Evolutionary conservation across 2,329 filamentous ascomycete species (phyloP).

Genomic region (Paecilomyces sp.): DNA sequence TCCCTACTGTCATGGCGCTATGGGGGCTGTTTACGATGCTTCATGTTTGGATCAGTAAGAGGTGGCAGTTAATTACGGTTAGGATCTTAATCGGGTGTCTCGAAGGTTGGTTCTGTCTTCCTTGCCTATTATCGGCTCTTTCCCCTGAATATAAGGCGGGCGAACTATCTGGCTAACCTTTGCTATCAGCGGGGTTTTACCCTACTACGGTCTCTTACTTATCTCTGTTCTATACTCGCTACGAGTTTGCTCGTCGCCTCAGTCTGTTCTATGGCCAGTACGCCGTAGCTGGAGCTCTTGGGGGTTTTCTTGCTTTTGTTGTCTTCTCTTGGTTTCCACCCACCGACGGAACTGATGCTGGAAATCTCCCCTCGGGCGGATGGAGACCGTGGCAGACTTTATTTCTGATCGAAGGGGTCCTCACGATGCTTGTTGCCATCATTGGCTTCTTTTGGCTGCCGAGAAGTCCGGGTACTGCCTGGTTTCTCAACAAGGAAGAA

Average conservation of each 20-base stretch:
- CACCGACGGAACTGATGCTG: slow-evolving; percentile 1
- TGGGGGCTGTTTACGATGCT: slow-evolving; percentile 45
- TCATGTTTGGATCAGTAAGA: slow-evolving; percentile 39
- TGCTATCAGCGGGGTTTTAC: slow-evolving; percentile 46
- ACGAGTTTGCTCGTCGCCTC: slow-evolving; percentile 48
- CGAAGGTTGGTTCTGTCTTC: background rate
- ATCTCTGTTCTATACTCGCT: slow-evolving; percentile 52
- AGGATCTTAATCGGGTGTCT: slow-evolving; percentile 36
- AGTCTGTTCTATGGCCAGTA: slow-evolving; percentile 53
- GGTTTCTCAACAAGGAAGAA: slow-evolving; percentile 44
- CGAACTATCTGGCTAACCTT: slow-evolving; percentile 8
- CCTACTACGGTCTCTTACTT: slow-evolving; percentile 53
- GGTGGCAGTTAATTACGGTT: slow-evolving; percentile 42
- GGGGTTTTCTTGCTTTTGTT: slow-evolving; percentile 46
- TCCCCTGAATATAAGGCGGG: background rate
- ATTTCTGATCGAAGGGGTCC: slow-evolving; percentile 42
- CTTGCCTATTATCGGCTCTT: background rate
- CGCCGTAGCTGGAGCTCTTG: slow-evolving; percentile 50
- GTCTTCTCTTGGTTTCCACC: slow-evolving; percentile 35
- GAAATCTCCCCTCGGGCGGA: slow-evolving; percentile 20
- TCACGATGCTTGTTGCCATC: slow-evolving; percentile 41
- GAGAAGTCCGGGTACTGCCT: slow-evolving; percentile 42
- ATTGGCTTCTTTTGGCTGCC: slow-evolving; percentile 46
- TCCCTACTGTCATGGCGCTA: slow-evolving; percentile 51
- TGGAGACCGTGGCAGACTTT: slow-evolving; percentile 47